A percentile compares a stretch with the other conserved stretches of the same genome.
Conservation (phyloP, 768 basidiomycete genomes). For the Boletus fagicola region DNA sequence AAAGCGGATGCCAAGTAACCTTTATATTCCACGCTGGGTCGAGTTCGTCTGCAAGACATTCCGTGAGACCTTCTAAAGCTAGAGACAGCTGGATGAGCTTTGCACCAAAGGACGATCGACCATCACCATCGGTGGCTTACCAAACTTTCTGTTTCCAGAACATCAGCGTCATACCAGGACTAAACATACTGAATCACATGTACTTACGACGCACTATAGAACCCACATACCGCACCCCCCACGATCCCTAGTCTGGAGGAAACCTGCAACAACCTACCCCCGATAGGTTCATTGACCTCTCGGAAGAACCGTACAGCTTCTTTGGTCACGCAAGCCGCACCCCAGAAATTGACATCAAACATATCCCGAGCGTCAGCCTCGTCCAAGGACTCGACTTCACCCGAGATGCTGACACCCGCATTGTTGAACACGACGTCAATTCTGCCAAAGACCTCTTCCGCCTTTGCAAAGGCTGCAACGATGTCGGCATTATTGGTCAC, state of each 20-base stretch:
- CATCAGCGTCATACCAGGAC: not conserved
- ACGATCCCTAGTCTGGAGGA: slow-evolving; percentile 35
- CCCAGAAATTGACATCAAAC: slow-evolving; percentile 41
- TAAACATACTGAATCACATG: not conserved
- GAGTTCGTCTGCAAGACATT: slow-evolving; percentile 10
- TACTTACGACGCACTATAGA: slow-evolving; percentile 31
- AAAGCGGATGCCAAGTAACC: not conserved
- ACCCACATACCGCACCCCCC: slow-evolving; percentile 12
- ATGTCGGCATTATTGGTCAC: slow-evolving; percentile 29
- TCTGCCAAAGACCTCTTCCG: slow-evolving; percentile 30
- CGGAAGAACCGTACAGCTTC: slow-evolving; percentile 37
- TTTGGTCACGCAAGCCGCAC: slow-evolving; percentile 29
- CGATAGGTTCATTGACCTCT: slow-evolving; percentile 37
- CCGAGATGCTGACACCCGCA: slow-evolving; percentile 28
- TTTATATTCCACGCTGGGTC: slow-evolving; percentile 22
- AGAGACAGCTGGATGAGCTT: not conserved
- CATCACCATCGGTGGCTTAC: not conserved
- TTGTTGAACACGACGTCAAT: slow-evolving; percentile 41
- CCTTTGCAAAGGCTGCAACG: slow-evolving; percentile 26
- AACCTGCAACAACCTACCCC: slow-evolving; percentile 40
- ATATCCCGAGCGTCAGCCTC: slow-evolving; percentile 32
- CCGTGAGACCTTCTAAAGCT: slow-evolving; percentile 19
- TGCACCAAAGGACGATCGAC: no score
- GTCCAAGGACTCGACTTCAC: slow-evolving; percentile 37
- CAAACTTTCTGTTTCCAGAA: slow-evolving; percentile 14